These are phyloP conservation scores for Mortierella sp. DNA, from an alignment of 371 early-diverging fungal genomes.

Conservation along the genomic window DNA sequence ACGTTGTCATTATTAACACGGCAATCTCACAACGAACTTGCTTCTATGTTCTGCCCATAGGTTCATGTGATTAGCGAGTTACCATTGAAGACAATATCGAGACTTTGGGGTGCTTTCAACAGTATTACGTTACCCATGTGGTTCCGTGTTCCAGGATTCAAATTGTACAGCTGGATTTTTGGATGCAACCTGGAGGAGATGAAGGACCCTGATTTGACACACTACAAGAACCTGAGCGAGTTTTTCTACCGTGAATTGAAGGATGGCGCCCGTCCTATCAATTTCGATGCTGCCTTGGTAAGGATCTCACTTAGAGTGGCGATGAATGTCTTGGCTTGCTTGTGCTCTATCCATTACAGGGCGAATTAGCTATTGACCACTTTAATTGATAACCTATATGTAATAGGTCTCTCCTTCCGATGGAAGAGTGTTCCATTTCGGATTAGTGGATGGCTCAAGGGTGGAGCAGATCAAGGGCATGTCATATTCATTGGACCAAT, in stretches of 20 bases:
- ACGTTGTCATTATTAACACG: not conserved
- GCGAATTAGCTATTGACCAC: not conserved
- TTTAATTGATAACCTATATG: not conserved
- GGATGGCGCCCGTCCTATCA: conserved; percentile 82
- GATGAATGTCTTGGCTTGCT: no score
- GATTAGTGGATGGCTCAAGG: conserved; percentile 79
- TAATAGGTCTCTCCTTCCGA: conserved; percentile 88
- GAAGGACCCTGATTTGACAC: conserved; percentile 81
- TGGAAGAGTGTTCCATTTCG: conserved; percentile 91
- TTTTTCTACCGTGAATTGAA: conserved; percentile 95
- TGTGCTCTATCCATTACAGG: not conserved
- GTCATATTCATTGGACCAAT: conserved; percentile 88
- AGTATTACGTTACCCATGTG: conserved; percentile 84
- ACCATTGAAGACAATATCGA: conserved; percentile 90
- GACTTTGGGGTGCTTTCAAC: conserved; percentile 92
- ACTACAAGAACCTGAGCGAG: conserved; percentile 86
- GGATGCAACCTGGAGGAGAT: conserved; percentile 95
- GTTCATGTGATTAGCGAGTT: conserved; percentile 88
- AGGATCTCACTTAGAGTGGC: conserved; percentile 4
- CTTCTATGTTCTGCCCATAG: conserved; percentile 50
- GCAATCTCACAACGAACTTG: not conserved
- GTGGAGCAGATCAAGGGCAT: conserved; percentile 97
- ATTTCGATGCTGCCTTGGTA: conserved; percentile 73
- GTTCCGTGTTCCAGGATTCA: conserved; percentile 83
- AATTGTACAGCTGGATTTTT: conserved; percentile 86